phyloP scores from a whole-genome alignment of 2,329 filamentous ascomycete genomes.

The Zymoseptoria crescenta region DNA sequence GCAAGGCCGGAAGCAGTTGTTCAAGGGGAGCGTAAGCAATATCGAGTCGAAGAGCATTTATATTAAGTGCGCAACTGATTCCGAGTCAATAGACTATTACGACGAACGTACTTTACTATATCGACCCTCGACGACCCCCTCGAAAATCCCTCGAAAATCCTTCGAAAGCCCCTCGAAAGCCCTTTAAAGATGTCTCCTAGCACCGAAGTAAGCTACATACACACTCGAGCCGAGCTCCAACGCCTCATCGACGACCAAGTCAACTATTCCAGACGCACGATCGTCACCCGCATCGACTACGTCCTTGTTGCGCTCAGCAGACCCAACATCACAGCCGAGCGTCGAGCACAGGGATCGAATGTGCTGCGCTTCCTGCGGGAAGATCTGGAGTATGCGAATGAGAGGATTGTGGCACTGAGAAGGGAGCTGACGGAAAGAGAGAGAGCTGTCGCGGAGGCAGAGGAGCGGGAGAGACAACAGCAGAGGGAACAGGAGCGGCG shows the following conservation, averaged over 20 bases:
- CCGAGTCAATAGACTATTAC: not conserved
- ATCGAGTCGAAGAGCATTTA: not conserved
- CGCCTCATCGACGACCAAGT: not conserved
- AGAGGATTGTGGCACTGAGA: not conserved
- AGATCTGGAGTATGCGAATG: not conserved
- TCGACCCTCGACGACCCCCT: not conserved
- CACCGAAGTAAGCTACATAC: not conserved
- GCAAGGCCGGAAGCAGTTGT: too few relatives aligned
- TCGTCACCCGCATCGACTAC: not conserved
- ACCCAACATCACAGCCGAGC: not conserved
- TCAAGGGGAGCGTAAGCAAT: not conserved
- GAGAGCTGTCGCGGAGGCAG: not conserved
- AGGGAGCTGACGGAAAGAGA: not conserved
- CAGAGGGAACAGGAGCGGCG: not conserved
- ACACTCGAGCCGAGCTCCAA: not conserved
- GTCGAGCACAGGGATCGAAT: not conserved
- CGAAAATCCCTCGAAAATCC: not conserved
- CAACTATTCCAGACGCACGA: not conserved
- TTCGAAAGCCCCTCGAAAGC: not conserved
- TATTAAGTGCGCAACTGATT: not conserved
- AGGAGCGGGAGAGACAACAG: not conserved
- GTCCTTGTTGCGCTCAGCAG: not conserved
- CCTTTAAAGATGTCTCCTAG: not conserved
- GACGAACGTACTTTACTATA: not conserved
- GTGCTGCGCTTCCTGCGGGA: not conserved